Conservation (phyloP, 164 flowering plant genomes). For the Vitis labrusca region DNA sequence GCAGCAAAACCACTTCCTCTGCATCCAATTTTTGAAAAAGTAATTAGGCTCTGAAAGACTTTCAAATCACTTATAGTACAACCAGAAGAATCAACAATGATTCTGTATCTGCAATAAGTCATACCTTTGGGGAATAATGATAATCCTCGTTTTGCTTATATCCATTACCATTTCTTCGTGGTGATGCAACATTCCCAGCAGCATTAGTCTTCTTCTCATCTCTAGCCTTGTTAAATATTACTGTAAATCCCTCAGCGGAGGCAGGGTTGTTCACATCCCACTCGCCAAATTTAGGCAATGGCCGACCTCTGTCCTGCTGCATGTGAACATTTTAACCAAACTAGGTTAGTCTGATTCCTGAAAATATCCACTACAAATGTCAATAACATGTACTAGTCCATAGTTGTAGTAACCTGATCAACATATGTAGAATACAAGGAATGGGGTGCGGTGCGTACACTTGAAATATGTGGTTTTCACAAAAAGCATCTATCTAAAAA, state of each 20-base stretch:
- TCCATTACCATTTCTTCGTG: slow-evolving; percentile 21
- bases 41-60: neutral
- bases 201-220: slow-evolving; percentile 65
- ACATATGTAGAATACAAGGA: no score
- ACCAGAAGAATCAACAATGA: neutral
- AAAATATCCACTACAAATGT: no score
- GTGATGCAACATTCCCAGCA: slow-evolving; percentile 22
- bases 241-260: slow-evolving; percentile 70
- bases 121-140: slow-evolving; percentile 25
- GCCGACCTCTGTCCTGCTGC: slow-evolving; percentile 51
- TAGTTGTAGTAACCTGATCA: no score
- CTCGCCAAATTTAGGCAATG: slow-evolving; percentile 79
- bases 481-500: no score
- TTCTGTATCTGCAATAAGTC: neutral
- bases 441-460: no score
- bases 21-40: slow-evolving; percentile 18
- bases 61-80: neutral
- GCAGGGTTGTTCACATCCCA: slow-evolving; percentile 86
- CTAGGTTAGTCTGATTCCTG: no score
- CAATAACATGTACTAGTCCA: no score
- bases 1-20: slow-evolving; percentile 59
- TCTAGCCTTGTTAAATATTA: slow-evolving; percentile 77
- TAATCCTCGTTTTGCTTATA: slow-evolving; percentile 16
- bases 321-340: neutral
- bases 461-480: no score